Percentiles rank a stretch among this genome's conserved stretches.
Conservation (phyloP, 192 early-diverging fungal genomes). For the Phlyctochytrium arcticum region DNA sequence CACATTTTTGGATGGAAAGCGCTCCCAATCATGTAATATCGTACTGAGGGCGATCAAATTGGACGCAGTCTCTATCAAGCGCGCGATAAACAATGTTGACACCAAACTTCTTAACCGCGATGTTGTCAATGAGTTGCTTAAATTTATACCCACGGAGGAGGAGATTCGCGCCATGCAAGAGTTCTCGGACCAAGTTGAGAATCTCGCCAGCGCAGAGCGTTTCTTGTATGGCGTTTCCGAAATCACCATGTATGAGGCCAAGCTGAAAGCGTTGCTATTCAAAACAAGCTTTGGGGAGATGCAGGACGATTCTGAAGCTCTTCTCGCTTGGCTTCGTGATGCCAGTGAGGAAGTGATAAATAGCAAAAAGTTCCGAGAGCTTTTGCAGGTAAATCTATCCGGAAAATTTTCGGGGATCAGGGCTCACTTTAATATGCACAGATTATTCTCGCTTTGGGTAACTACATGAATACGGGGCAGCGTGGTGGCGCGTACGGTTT, state of each 20-base stretch:
- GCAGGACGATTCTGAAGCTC: constrained; percentile 37
- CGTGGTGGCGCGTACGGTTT: constrained; percentile 53
- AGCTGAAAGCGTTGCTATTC: constrained; percentile 45
- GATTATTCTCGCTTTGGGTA: constrained; percentile 51
- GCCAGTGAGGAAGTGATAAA: constrained; percentile 43
- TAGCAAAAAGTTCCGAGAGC: constrained; percentile 43
- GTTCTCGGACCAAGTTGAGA: constrained; percentile 40
- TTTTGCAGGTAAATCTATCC: constrained; percentile 30
- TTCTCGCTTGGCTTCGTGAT: constrained; percentile 30
- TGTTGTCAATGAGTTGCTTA: constrained; percentile 40
- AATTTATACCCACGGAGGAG: constrained; percentile 46
- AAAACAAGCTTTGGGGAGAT: constrained; percentile 39
- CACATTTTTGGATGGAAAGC: constrained; percentile 47
- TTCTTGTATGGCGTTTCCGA: constrained; percentile 43
- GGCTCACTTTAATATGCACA: neutral
- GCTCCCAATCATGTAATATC: constrained; percentile 40
- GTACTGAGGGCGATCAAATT: constrained; percentile 49
- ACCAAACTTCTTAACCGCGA: constrained; percentile 27
- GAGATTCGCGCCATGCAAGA: constrained; percentile 35
- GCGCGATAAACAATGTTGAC: constrained; percentile 33
- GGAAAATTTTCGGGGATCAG: neutral
- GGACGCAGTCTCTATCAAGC: constrained; percentile 31
- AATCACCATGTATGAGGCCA: constrained; percentile 39
- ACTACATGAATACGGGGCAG: constrained; percentile 51
- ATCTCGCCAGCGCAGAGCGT: constrained; percentile 40